These are phyloP conservation scores for Echites panduratus DNA, from an alignment of 257 asterid species.

Conservation along the genomic window DNA sequence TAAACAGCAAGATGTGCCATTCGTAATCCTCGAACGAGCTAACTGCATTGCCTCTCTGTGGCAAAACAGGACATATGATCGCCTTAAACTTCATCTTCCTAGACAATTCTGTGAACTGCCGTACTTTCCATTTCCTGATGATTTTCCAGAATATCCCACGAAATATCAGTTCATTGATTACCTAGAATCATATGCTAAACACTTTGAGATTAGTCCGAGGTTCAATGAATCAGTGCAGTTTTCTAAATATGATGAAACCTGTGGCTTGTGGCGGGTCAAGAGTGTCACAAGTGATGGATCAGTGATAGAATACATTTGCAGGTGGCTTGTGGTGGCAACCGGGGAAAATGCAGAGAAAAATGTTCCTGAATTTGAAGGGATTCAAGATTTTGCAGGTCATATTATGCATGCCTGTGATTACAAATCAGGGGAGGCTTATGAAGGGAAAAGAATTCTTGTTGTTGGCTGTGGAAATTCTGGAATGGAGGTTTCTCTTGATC, in stretches of 20 bases:
- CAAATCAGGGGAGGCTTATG: conserved; percentile 59
- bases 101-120: conserved; percentile 78
- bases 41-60: conserved; percentile 93
- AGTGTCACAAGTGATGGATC: conserved; percentile 16
- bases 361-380: conserved; percentile 64
- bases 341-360: conserved; percentile 88
- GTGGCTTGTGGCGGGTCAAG: conserved; percentile 75
- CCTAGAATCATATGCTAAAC: conserved; percentile 54
- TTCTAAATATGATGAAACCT: conserved; percentile 56
- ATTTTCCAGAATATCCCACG: conserved; percentile 69
- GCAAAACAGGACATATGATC: conserved; percentile 77
- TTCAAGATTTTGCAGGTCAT: conserved; percentile 44
- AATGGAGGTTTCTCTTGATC: conserved; percentile 92
- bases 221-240: conserved; percentile 56
- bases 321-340: conserved; percentile 89
- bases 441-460: conserved; percentile 60
- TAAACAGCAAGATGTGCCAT: conserved; percentile 69
- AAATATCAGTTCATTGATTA: conserved; percentile 67
- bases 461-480: conserved; percentile 97
- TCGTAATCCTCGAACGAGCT: conserved; percentile 68
- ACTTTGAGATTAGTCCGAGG: conserved; percentile 55
- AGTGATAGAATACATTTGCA: conserved; percentile 52
- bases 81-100: conserved; percentile 85
- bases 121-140: conserved; percentile 54
- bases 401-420: conserved; percentile 79